phyloP scores from a whole-genome alignment of 306 rosid genomes.

The Vicia faba region DNA sequence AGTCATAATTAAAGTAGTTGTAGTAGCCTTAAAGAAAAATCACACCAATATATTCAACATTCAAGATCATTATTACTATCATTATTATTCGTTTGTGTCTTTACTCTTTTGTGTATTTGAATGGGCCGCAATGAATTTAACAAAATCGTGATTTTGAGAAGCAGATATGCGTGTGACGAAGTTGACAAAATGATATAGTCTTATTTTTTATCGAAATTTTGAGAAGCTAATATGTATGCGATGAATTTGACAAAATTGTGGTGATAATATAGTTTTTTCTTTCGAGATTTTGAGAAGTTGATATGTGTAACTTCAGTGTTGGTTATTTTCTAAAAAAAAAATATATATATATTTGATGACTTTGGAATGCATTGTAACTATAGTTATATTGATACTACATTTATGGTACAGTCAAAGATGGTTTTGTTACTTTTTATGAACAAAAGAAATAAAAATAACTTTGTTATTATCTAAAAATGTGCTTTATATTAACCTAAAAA shows the following conservation, averaged over 20 bases:
- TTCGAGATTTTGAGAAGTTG: too few species aligned
- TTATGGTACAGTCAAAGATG: constrained; percentile 54
- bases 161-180: too few species aligned
- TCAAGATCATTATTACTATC: neutral
- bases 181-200: too few species aligned
- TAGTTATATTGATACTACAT: constrained; percentile 42
- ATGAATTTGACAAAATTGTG: neutral
- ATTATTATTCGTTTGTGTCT: neutral
- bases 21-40: constrained; percentile 39
- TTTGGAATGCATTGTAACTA: constrained; percentile 45
- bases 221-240: too few species aligned
- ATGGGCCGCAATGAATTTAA: neutral
- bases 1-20: constrained; percentile 49
- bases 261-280: too few species aligned
- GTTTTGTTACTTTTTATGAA: constrained; percentile 45
- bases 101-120: neutral
- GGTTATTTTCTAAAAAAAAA: too few species aligned
- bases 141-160: neutral
- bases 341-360: neutral
- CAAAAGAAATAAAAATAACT: constrained; percentile 38
- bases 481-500: constrained; percentile 38
- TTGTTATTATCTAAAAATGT: constrained; percentile 51
- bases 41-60: constrained; percentile 7
- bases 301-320: too few species aligned
- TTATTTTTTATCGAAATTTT: too few species aligned